Conservation (phyloP, 257 asterid species). For the Knoxia roxburghii region DNA sequence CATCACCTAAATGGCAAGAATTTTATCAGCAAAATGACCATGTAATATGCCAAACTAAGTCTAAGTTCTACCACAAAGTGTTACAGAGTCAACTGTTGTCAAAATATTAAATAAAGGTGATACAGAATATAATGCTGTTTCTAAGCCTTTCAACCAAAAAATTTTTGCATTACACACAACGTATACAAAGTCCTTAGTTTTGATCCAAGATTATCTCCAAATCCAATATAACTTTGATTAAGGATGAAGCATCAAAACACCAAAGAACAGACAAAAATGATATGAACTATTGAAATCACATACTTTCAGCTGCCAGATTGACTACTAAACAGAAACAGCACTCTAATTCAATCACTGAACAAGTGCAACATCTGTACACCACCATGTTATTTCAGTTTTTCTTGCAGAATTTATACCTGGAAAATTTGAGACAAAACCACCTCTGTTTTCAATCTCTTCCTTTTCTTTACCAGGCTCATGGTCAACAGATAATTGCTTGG, state of each 20-base stretch:
- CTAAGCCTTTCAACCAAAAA: background rate
- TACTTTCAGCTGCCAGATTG: background rate
- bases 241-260: background rate
- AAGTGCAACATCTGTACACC: background rate
- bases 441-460: constrained; percentile 64
- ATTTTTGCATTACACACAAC: background rate
- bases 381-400: background rate
- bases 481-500: constrained; percentile 80
- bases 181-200: background rate
- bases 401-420: constrained; percentile 49
- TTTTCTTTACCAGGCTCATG: constrained; percentile 79
- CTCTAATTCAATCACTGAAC: background rate
- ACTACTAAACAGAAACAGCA: background rate
- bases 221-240: background rate
- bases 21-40: background rate
- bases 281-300: background rate
- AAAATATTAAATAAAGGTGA: background rate
- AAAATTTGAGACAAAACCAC: constrained; percentile 74
- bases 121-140: background rate
- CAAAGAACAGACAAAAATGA: too few relatives aligned
- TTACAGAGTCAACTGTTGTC: background rate
- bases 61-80: background rate
- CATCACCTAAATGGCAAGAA: constrained; percentile 55
- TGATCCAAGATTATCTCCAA: background rate
- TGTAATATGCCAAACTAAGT: background rate